Evolutionary conservation across 305 asterid genomes (phyloP).

Genomic region (Fraxinus albicans): DNA sequence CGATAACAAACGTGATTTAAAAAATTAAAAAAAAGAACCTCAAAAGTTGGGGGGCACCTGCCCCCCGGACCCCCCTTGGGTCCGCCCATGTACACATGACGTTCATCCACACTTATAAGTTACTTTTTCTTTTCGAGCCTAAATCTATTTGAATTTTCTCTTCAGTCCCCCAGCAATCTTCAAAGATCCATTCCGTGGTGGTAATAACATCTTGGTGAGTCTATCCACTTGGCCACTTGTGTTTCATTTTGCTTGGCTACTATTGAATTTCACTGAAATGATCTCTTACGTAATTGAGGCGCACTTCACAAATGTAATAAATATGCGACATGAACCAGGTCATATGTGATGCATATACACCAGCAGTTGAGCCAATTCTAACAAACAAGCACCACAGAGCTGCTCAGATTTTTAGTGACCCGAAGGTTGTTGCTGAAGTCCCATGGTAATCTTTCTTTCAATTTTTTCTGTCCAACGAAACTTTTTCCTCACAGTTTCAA

Average conservation of each 20-base stretch:
- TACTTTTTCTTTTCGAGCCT: neutral
- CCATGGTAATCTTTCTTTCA: slow-evolving; percentile 66
- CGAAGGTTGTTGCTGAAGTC: slow-evolving; percentile 68
- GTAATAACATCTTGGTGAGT: slow-evolving; percentile 91
- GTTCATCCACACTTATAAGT: neutral
- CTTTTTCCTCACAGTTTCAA: neutral
- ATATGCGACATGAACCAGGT: slow-evolving; percentile 48
- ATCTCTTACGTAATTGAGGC: neutral
- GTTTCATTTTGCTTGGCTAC: neutral
- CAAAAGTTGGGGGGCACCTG: no score
- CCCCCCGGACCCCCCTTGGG: no score
- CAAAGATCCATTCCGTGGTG: slow-evolving; percentile 98
- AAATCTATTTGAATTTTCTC: slow-evolving; percentile 23
- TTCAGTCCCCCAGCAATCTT: slow-evolving; percentile 92
- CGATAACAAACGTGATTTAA: no score
- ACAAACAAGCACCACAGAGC: slow-evolving; percentile 88
- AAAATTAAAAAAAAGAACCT: no score
- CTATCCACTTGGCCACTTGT: neutral
- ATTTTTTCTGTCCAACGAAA: neutral
- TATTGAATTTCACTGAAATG: neutral
- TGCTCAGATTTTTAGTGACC: slow-evolving; percentile 78
- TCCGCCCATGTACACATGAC: slow-evolving; percentile 54
- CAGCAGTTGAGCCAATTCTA: slow-evolving; percentile 92
- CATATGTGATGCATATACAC: slow-evolving; percentile 83
- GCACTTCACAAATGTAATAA: neutral